Base-by-base conservation (phyloP, 306 rosid genomes). In the barrel medic (Medicago truncatula) region DNA sequence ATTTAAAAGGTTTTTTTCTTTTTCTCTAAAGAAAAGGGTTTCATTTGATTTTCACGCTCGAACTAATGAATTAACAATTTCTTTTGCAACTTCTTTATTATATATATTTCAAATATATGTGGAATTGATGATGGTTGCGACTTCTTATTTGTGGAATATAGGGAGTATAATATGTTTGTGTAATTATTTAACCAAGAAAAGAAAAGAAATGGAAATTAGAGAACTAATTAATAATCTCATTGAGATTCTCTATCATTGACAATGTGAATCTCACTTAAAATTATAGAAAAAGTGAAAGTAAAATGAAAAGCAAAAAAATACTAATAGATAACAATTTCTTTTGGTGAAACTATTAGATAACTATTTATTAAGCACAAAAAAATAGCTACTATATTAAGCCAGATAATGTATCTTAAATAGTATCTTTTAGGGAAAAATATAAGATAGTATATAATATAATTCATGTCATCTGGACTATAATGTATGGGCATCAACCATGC, bases 401-500 rank as follows among this genome's bases (percentile, higher is more conserved):
- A 31, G 6, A 8, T 38, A 64, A 64, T 64, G 16, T 67, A 67
- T 20, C 39, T 23, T 44, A 44, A 43, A 46, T 44, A 31, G 36
- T 31, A 23, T 12, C 73, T 67, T 46, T 67, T 23, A 46, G 46
- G 20, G 8, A 40, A 68, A 68, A 49, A 68, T 44, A 68, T 52
- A 38, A 40, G 16, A 23, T 14, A 3, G 21, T 52, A 8, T 52
- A 59, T 59, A 59, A 59, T 59, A 59, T 12, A 59, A 59, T 25
- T 38, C 65, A 59, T 58, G 17, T 10, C 40, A 5, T 12, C 9
- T 25, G 65, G 65, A 59, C 17, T 6, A 21, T 28, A 34, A 61
- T 5, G 67, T 61, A 17, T 39, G 50, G 70, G 50, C 31, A 64
- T 14, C 13, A 10, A 46, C 17, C 47, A 77, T 31, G 52, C 66